A percentile compares a stretch with the other conserved stretches of the same genome.
Evolutionary conservation across 495 filamentous ascomycete species (phyloP).

Genomic region (Hypoxylon lienhwacheense): DNA sequence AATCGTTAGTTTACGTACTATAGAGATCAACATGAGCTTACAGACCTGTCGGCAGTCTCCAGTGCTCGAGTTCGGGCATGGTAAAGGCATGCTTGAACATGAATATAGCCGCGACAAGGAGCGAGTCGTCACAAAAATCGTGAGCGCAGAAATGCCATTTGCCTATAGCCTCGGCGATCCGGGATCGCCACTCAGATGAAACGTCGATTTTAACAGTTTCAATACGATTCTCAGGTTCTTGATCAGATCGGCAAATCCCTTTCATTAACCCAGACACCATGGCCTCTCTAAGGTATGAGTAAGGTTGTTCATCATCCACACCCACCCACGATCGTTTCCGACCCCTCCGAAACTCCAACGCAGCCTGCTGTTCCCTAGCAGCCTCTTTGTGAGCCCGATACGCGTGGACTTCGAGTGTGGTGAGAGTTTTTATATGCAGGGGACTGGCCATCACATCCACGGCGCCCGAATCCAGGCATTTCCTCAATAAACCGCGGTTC

Average conservation of each 20-base stretch:
- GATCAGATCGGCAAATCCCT: slow-evolving; percentile 75
- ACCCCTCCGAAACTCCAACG: slow-evolving; percentile 65
- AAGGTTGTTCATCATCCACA: slow-evolving; percentile 82
- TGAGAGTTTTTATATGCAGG: slow-evolving; percentile 66
- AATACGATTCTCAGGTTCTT: slow-evolving; percentile 50
- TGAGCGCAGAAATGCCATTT: slow-evolving; percentile 88
- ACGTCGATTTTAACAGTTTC: slow-evolving; percentile 52
- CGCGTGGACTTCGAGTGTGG: slow-evolving; percentile 76
- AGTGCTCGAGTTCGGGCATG: slow-evolving; percentile 78
- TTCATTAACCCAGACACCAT: slow-evolving; percentile 92
- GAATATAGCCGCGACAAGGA: slow-evolving; percentile 72
- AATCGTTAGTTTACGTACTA: slow-evolving; percentile 34
- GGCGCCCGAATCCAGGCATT: slow-evolving; percentile 81
- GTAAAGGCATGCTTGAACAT: slow-evolving; percentile 89
- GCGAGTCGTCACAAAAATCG: slow-evolving; percentile 83
- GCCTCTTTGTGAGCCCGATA: slow-evolving; percentile 77
- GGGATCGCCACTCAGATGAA: slow-evolving; percentile 56
- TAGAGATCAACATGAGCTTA: slow-evolving; percentile 14
- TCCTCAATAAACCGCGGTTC: slow-evolving; percentile 54
- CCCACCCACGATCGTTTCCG: slow-evolving; percentile 93
- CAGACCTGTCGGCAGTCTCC: slow-evolving; percentile 74
- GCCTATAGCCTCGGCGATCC: slow-evolving; percentile 70
- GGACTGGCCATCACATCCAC: slow-evolving; percentile 82
- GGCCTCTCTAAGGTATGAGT: slow-evolving; percentile 79
- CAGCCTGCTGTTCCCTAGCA: slow-evolving; percentile 65